Evolutionary conservation across 2,329 filamentous ascomycete genomes (phyloP).

Genomic region (Basipetospora sp.): DNA sequence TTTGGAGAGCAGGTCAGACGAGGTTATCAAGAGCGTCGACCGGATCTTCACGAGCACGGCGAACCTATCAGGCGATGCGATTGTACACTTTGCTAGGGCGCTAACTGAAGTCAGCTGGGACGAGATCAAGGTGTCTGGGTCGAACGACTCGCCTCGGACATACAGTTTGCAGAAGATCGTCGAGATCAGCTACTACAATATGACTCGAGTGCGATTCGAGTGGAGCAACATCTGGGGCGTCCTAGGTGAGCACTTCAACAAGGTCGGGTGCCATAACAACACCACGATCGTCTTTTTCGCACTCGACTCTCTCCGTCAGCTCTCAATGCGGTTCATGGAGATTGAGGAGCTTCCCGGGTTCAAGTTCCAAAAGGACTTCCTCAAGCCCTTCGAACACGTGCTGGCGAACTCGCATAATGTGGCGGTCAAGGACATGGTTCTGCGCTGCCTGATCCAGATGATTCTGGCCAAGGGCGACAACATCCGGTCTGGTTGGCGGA

Average conservation of each 20-base stretch:
- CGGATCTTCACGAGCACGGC: constrained; percentile 94
- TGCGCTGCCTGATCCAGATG: constrained; percentile 96
- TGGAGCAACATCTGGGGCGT: constrained; percentile 98
- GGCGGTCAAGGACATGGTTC: constrained; percentile 90
- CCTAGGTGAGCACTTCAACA: constrained; percentile 95
- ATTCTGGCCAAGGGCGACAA: constrained; percentile 93
- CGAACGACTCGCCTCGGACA: constrained; percentile 86
- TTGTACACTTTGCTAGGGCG: constrained; percentile 85
- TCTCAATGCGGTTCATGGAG: constrained; percentile 98
- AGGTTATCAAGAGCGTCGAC: constrained; percentile 84
- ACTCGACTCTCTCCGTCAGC: constrained; percentile 80
- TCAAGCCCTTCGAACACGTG: constrained; percentile 96
- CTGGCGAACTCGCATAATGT: constrained; percentile 85
- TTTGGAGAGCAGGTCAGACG: constrained; percentile 78
- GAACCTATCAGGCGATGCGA: constrained; percentile 81
- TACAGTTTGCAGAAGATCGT: constrained; percentile 97
- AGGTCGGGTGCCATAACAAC: constrained; percentile 91
- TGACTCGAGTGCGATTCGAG: constrained; percentile 94
- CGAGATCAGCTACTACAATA: constrained; percentile 99
- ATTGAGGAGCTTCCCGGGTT: constrained; percentile 95
- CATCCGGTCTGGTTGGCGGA: constrained; percentile 94
- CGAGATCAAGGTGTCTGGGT: constrained; percentile 92
- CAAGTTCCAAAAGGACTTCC: constrained; percentile 98
- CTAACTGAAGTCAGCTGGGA: constrained; percentile 96
- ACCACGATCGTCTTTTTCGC: constrained; percentile 96